Evolutionary conservation across 192 early-diverging fungal genomes (phyloP).

Genomic region (Coemansia sp.): DNA sequence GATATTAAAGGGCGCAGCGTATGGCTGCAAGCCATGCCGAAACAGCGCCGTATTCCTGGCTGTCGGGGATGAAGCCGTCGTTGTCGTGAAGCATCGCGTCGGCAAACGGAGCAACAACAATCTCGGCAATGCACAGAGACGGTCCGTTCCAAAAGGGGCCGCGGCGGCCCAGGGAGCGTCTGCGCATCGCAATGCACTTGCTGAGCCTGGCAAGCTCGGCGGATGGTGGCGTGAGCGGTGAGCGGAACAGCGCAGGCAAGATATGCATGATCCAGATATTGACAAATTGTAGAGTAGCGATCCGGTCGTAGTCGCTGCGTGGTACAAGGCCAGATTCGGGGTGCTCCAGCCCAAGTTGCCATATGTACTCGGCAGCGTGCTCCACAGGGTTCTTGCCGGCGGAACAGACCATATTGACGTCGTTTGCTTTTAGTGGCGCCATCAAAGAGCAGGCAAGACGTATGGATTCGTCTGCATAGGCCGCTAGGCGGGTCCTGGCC

Average conservation of each 20-base stretch:
- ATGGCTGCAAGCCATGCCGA: constrained; percentile 27
- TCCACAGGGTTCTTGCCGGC: not conserved
- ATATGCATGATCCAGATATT: constrained; percentile 12
- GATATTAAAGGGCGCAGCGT: constrained; percentile 4
- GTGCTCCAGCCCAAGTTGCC: constrained; percentile 17
- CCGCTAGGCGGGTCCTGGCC: not conserved
- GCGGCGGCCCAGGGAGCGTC: constrained; percentile 9
- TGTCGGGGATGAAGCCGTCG: constrained; percentile 13
- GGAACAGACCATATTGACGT: not conserved
- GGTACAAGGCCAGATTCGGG: constrained; percentile 29
- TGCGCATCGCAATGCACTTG: constrained; percentile 16
- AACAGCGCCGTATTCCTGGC: constrained; percentile 12
- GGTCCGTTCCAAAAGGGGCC: constrained; percentile 33
- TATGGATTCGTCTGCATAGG: not conserved
- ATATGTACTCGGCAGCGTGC: constrained; percentile 16
- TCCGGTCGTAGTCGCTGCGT: constrained; percentile 12
- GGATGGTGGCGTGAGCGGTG: not conserved
- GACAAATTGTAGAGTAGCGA: constrained; percentile 20
- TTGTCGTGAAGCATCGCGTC: constrained; percentile 14
- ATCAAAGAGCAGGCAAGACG: not conserved
- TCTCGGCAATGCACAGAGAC: constrained; percentile 12
- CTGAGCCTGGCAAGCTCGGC: constrained; percentile 19
- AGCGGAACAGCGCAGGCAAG: constrained; percentile 10
- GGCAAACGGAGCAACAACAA: constrained; percentile 27
- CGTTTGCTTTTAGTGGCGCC: not conserved